These are phyloP conservation scores for Fistulinella staudtii DNA, from an alignment of 1,284 basidiomycete genomes.

Conservation along the genomic window DNA sequence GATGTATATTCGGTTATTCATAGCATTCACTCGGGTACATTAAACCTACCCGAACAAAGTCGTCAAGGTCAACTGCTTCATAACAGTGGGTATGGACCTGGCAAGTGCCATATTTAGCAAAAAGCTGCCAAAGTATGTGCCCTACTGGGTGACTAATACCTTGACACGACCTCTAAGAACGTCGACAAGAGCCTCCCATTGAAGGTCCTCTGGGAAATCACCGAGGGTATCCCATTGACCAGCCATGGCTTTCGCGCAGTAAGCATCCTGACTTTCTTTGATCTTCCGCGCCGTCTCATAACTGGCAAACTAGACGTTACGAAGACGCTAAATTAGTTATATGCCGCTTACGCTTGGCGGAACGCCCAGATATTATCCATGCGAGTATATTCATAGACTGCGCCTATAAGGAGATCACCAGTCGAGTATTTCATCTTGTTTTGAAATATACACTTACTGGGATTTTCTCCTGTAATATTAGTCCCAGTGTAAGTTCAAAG, in stretches of 20 bases:
- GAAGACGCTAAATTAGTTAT: background rate
- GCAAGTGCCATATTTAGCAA: slow-evolving; percentile 3
- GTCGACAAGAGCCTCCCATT: slow-evolving; percentile 86
- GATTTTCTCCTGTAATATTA: slow-evolving; percentile 24
- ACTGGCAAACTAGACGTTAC: slow-evolving; percentile 11
- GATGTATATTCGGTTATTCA: slow-evolving; percentile 9
- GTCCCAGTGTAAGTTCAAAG: slow-evolving; percentile 1
- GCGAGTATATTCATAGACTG: slow-evolving; percentile 30
- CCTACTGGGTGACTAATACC: slow-evolving; percentile 31
- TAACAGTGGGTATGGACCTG: slow-evolving; percentile 80
- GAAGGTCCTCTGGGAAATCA: slow-evolving; percentile 72
- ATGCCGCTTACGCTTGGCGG: slow-evolving; percentile 38
- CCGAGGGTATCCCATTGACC: slow-evolving; percentile 60
- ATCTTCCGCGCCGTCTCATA: slow-evolving; percentile 75
- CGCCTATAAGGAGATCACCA: slow-evolving; percentile 12
- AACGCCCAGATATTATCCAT: slow-evolving; percentile 62
- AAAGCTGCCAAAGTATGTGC: background rate
- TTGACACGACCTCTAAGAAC: slow-evolving; percentile 78
- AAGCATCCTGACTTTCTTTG: slow-evolving; percentile 71
- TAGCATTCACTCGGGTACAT: background rate
- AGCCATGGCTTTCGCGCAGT: slow-evolving; percentile 54
- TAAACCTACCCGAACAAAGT: slow-evolving; percentile 60
- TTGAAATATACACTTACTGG: slow-evolving; percentile 15
- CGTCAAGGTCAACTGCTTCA: slow-evolving; percentile 76
- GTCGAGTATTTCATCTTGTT: background rate